These are phyloP conservation scores for Fusarium concolor DNA, from an alignment of 2,329 filamentous ascomycete genomes.

Conservation along the genomic window DNA sequence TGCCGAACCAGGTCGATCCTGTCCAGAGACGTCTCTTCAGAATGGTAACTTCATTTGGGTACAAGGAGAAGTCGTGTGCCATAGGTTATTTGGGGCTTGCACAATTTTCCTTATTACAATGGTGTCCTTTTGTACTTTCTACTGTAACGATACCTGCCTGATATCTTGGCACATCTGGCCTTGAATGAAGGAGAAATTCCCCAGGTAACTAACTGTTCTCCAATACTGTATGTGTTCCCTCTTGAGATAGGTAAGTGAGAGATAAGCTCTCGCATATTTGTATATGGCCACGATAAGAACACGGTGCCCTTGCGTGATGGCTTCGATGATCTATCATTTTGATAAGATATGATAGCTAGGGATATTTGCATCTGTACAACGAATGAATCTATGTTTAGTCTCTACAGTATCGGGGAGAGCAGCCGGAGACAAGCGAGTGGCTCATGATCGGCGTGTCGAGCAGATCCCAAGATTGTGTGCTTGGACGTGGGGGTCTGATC, in stretches of 20 bases:
- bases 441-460: slow-evolving; percentile 12
- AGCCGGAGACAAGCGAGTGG: slow-evolving; percentile 12
- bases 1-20: background rate
- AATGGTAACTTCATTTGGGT: background rate
- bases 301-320: background rate
- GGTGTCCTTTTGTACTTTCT: background rate
- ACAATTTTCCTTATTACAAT: slow-evolving; percentile 3
- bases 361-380: slow-evolving; percentile 8
- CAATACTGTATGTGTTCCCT: background rate
- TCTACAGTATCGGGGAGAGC: slow-evolving; percentile 12
- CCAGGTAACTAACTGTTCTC: background rate
- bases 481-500: slow-evolving; percentile 13
- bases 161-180: slow-evolving; percentile 1
- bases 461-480: slow-evolving; percentile 16
- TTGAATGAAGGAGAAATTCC: slow-evolving; percentile 1
- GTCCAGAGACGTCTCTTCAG: background rate
- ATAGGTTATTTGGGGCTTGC: background rate
- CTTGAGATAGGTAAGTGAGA: background rate
- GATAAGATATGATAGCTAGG: slow-evolving; percentile 2
- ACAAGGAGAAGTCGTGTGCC: background rate
- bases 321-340: slow-evolving; percentile 2
- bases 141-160: slow-evolving; percentile 22
- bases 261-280: background rate
- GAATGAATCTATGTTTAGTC: slow-evolving; percentile 10
- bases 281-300: background rate